Base-by-base conservation (phyloP, 2,329 filamentous ascomycete species). In the Pezicula neosporulosa region DNA sequence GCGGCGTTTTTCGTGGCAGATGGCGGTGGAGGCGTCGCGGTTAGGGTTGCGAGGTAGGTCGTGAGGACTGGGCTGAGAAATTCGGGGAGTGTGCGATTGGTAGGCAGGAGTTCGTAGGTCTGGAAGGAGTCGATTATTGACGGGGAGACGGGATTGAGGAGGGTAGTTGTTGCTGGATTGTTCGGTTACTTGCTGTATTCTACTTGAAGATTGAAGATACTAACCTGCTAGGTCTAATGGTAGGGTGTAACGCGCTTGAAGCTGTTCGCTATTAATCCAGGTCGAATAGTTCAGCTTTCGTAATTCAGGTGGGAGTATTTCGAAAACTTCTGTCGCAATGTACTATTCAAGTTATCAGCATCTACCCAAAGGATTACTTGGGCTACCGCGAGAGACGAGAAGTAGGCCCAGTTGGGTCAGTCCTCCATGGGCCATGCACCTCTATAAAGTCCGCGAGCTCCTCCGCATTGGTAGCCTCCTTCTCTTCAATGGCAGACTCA, bases 371-470 rank as follows among this genome's bases (percentile, higher is more conserved):
- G 15, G n/a, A 6, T 4, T 24, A 24, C 24, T 6, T 24, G 24
- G 6, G 24, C 24, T 6, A 33, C 30, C 30, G 12, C 30, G 6
- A 33, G 3, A 9, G 9, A 33, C 9, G 12, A 13, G 30, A 33
- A 13, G 30, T 3, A 33, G 30, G 24, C 24, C 24, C 5, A 4
- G 24, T 6, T 4, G 24, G 24, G 24, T 6, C 24, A 24, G 24
- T 24, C 24, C 24, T 24, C 24, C 24, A 4, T 13, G 5, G 33
- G 36, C 16, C 16, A 48, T 51, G 44, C 48, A 64, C 63, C 45
- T 66, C 63, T 49, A 89, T 83, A 68, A 95, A 95, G 1, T 95
- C 90, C 24, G 82, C 81, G 19, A 94, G 70, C 49, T 92, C 89
- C 59, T 87, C 85, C 5, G 59, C 59, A 58, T 64, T 60, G 47